Evolutionary conservation across 1,139 yeast species (phyloP), one percentile per base, ranked within the genome.

Genomic region (Kazachstania sp.): DNA sequence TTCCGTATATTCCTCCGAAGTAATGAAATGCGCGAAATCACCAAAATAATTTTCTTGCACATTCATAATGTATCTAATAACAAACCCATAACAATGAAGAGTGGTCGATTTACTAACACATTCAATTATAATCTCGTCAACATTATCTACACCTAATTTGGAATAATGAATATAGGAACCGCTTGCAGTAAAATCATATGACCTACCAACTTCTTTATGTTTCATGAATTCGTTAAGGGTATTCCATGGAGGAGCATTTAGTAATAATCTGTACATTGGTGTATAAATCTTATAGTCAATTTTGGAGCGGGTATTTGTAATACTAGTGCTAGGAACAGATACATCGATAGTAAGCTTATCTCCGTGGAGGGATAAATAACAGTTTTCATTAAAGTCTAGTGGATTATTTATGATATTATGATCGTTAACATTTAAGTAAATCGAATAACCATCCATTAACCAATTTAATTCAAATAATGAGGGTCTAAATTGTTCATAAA

Each of bases 221-320:
- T 73, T 74, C 68, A 84, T 65, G 55, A 90, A 92, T 43, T 85
- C 82, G 53, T 81, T 76, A 16, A 81, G 70, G 0, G 97, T 88
- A 60, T 87, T 95, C 95, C 97, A 92, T 0, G 92, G 83, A 0
- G 97, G 97, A 0, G 94, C 78, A 50, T 81, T 84, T 5, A 90
- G 65, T 1, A 77, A 70, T 43, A 90, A 60, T 46, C 81, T 77
- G 55, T 87, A 79, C 45, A 67, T 67, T 0, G 87, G 79, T 0
- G 95, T 83, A 37, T 56, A 55, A 1, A 87, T 56, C 1, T 66
- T 64, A 55, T 75, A 86, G 5, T 73, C 68, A 16, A 86, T 72
- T 0, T 78, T 73, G 2, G 81, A 79, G 7, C 76, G 73, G 44
- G 78, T 76, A 19, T 79, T 71, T 37, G 78, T 74, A 34, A 83